Base-by-base conservation (phyloP, 306 rosid species). In the Citrullus amarus region DNA sequence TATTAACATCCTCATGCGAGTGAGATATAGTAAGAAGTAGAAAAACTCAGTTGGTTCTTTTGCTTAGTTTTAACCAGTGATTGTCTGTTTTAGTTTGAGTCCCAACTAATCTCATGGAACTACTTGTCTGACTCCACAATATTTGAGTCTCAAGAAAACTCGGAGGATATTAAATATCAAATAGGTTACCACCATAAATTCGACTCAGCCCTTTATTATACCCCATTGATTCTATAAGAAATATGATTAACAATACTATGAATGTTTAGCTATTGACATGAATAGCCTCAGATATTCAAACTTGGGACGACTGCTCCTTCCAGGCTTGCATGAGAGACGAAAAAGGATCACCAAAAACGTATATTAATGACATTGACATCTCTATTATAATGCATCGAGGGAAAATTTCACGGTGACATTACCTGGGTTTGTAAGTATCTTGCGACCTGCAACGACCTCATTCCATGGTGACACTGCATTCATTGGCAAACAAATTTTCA, bases 381-480 rank as follows among this genome's bases (percentile, higher is more conserved):
- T 18, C 75, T 20, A 69, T 6, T 20, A 69, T 6, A 41, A 43
- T 44, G 38, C 46, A 44, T 69, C 13, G n/a, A 43, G 75, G 75
- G 56, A 30, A 69, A n/a, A 41, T 43, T 69, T 44, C 54, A 43
- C 12, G 34, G 75, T 76, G 57, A 43, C 2, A 76, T 48, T 89
- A 94, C 97, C 98, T 94, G 98, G 32, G 90, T 82, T 82, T 89
- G 96, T 88, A 94, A 81, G 93, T 96, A 94, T 82, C 80, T 88
- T 82, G 97, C 91, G 60, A 94, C 93, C 79, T 94, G 97, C 82
- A 92, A 74, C 8, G 98, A 94, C 83, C 98, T 86, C 89, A 80
- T 7, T 28, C 98, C 98, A 67, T 94, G 98, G 86, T 94, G 98
- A 88, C 98, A 94, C 98, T 94, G 91, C 94, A 86, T 65, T 77